These are phyloP conservation scores for Gamarada debralockiae DNA, from an alignment of 495 filamentous ascomycete genomes.

Conservation along the genomic window DNA sequence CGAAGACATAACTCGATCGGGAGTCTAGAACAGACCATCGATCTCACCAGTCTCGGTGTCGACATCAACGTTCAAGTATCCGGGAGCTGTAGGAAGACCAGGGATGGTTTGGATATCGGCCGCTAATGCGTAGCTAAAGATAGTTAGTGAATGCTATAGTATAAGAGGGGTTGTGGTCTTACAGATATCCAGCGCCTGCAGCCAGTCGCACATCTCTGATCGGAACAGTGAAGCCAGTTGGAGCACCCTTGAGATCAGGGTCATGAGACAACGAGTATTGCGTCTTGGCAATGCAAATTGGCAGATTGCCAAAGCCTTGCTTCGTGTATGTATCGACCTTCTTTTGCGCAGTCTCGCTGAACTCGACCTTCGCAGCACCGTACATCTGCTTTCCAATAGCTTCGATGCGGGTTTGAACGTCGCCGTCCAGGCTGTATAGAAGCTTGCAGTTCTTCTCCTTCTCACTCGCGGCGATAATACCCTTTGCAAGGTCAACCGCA, in stretches of 20 bases:
- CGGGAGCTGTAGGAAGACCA: slow-evolving; percentile 89
- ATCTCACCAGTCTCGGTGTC: slow-evolving; percentile 93
- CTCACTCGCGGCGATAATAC: slow-evolving; percentile 75
- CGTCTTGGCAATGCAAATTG: slow-evolving; percentile 96
- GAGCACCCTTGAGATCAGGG: slow-evolving; percentile 91
- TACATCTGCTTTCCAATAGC: slow-evolving; percentile 91
- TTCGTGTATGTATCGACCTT: slow-evolving; percentile 93
- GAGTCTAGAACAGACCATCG: slow-evolving; percentile 76
- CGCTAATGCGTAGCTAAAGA: slow-evolving; percentile 75
- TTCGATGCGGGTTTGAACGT: slow-evolving; percentile 86
- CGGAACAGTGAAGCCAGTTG: slow-evolving; percentile 90
- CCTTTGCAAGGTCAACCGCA: slow-evolving; percentile 84
- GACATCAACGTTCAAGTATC: slow-evolving; percentile 94
- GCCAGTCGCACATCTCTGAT: slow-evolving; percentile 93
- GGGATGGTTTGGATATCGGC: slow-evolving; percentile 99
- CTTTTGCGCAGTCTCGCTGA: slow-evolving; percentile 89
- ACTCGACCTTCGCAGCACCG: slow-evolving; percentile 84
- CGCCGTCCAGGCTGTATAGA: slow-evolving; percentile 75
- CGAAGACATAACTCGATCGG: not conserved
- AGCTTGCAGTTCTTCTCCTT: slow-evolving; percentile 89
- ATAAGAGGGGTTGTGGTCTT: slow-evolving; percentile 33
- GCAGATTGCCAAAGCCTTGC: slow-evolving; percentile 88
- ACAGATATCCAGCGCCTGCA: slow-evolving; percentile 84
- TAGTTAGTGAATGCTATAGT: slow-evolving; percentile 10
- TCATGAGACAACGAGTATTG: slow-evolving; percentile 97